Evolutionary conservation across 495 filamentous ascomycete species (phyloP).

Genomic region (Penicillium canariense): DNA sequence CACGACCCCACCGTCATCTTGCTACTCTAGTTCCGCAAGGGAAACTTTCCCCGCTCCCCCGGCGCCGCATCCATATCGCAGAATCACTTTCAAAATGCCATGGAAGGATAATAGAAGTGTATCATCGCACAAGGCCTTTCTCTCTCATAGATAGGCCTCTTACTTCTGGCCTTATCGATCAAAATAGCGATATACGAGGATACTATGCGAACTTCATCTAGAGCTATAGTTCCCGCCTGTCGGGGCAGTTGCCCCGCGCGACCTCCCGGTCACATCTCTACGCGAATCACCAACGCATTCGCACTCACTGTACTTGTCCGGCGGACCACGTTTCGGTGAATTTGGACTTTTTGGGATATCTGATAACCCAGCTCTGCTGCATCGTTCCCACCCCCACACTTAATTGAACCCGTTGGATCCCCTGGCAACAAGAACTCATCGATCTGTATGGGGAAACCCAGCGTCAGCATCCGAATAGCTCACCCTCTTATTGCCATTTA

Average conservation of each 20-base stretch:
- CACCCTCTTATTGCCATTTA: neutral
- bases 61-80: neutral
- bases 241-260: slow-evolving; percentile 2
- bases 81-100: neutral
- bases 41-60: neutral
- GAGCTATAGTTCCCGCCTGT: slow-evolving; percentile 22
- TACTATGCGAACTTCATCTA: neutral
- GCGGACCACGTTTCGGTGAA: neutral
- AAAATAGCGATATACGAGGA: neutral
- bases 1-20: no score
- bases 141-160: no score
- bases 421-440: neutral
- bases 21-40: neutral
- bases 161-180: no score
- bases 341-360: neutral
- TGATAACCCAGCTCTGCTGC: neutral
- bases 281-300: neutral
- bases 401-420: neutral
- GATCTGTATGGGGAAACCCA: neutral
- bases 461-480: neutral
- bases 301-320: neutral
- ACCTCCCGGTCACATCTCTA: neutral
- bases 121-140: no score
- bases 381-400: no score
- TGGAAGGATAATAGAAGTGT: no score